These are phyloP conservation scores for Pseudozyma sp. DNA, from an alignment of 1,284 basidiomycete species.

Conservation along the genomic window DNA sequence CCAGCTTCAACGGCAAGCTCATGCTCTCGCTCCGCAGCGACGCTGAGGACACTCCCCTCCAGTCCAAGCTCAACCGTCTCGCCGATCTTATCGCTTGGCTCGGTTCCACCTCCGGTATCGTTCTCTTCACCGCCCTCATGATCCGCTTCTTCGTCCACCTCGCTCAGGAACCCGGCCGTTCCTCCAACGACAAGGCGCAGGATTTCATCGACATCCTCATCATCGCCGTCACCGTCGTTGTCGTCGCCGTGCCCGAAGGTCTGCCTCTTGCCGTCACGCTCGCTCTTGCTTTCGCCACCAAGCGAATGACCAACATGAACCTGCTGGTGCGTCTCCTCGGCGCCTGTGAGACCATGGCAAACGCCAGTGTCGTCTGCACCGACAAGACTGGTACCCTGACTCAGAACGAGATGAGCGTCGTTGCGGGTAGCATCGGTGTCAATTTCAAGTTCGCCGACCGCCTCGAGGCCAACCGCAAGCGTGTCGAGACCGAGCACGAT, in stretches of 20 bases:
- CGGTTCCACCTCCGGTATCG: constrained; percentile 82
- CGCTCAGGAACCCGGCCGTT: constrained; percentile 71
- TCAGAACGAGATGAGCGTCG: constrained; percentile 93
- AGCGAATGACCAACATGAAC: constrained; percentile 94
- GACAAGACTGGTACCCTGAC: constrained; percentile 89
- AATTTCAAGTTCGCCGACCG: constrained; percentile 90
- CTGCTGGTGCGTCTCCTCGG: constrained; percentile 93
- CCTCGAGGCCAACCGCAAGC: constrained; percentile 79
- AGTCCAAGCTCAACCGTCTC: constrained; percentile 89
- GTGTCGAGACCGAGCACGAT: constrained; percentile 77
- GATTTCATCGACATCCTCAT: constrained; percentile 93
- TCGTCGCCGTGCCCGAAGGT: constrained; percentile 97
- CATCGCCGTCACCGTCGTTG: constrained; percentile 92
- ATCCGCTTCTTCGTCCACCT: constrained; percentile 94
- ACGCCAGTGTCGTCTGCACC: constrained; percentile 94
- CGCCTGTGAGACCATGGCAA: constrained; percentile 98
- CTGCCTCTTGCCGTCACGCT: constrained; percentile 95
- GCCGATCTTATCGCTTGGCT: constrained; percentile 94
- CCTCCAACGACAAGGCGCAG: constrained; percentile 85
- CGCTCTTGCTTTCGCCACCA: constrained; percentile 95
- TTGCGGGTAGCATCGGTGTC: constrained; percentile 92
- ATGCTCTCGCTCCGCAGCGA: constrained; percentile 74
- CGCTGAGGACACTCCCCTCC: constrained; percentile 86
- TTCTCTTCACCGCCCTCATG: constrained; percentile 87
- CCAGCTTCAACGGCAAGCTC: constrained; percentile 90